Evolutionary conservation across 2,329 filamentous ascomycete genomes (phyloP).

Genomic region (Venturia effusa): DNA sequence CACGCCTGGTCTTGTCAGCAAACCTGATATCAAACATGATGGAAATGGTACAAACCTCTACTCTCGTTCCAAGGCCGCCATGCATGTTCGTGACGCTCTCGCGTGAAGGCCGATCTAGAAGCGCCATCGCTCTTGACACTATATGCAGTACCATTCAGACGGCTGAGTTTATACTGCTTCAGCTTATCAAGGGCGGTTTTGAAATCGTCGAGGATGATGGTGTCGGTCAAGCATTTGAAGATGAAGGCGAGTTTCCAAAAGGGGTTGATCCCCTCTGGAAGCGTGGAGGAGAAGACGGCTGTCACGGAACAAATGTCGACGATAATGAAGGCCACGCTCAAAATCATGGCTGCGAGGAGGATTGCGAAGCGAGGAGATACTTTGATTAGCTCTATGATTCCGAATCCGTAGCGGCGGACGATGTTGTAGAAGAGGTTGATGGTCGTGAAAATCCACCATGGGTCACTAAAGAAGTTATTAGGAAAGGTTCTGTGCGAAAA

Average conservation of each 20-base stretch:
- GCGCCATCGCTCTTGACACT: neutral
- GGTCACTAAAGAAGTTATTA: conserved; percentile 31
- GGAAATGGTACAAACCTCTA: neutral
- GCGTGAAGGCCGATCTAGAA: too few species aligned
- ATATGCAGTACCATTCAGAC: conserved; percentile 14
- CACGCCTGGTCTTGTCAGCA: neutral
- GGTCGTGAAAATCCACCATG: conserved; percentile 58
- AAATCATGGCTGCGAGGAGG: conserved; percentile 48
- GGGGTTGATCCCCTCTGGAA: conserved; percentile 48
- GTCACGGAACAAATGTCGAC: conserved; percentile 52
- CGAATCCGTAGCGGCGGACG: conserved; percentile 50
- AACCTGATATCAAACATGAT: neutral
- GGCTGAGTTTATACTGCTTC: conserved; percentile 33
- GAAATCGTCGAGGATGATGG: conserved; percentile 57
- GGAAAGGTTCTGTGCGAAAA: neutral
- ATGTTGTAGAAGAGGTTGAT: conserved; percentile 52
- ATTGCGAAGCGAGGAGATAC: conserved; percentile 55
- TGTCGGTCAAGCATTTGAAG: conserved; percentile 58
- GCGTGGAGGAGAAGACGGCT: conserved; percentile 28
- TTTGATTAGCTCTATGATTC: conserved; percentile 44
- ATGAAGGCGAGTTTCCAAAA: conserved; percentile 56
- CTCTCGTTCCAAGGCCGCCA: conserved; percentile 4
- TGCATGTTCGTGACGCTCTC: neutral
- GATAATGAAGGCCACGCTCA: conserved; percentile 50
- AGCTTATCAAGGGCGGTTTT: conserved; percentile 45